A percentile compares a stretch with the other conserved stretches of the same genome.
Conservation (phyloP, 1,284 basidiomycete species). For the Microbotryum scabiosae region DNA sequence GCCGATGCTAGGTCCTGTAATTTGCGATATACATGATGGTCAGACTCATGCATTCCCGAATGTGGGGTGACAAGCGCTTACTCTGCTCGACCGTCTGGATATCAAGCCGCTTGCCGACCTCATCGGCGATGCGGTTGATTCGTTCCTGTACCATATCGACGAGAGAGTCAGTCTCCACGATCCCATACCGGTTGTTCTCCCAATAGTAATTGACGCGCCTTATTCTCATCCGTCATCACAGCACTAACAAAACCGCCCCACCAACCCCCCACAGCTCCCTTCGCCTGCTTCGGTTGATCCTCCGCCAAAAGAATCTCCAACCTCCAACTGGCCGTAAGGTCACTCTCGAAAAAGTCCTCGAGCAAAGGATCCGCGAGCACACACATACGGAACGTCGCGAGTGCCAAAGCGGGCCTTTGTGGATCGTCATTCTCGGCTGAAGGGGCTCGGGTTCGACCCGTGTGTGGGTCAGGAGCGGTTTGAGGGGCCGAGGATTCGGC, state of each 20-base stretch:
- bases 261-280: conserved; percentile 49
- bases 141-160: conserved; percentile 13
- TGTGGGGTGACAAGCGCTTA: background rate
- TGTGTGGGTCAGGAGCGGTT: background rate
- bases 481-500: conserved; percentile 56
- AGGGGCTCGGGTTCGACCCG: background rate
- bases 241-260: conserved; percentile 58
- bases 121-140: conserved; percentile 60
- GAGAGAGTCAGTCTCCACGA: conserved; percentile 9
- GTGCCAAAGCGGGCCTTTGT: conserved; percentile 35
- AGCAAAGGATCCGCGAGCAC: conserved; percentile 88
- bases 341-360: conserved; percentile 87
- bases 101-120: conserved; percentile 84
- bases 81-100: conserved; percentile 42
- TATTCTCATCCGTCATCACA: conserved; percentile 78
- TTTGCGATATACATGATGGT: too few relatives aligned
- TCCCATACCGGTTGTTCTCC: too few relatives aligned
- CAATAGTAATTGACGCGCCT: conserved; percentile 57
- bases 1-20: conserved; percentile 63
- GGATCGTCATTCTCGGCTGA: conserved; percentile 10
- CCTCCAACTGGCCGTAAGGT: conserved; percentile 76
- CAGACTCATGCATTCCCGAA: background rate
- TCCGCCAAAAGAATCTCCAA: conserved; percentile 61
- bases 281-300: conserved; percentile 38
- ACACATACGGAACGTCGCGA: conserved; percentile 86